A percentile compares a stretch with the other conserved stretches of the same genome.
These are phyloP conservation scores for Penicillium lividum DNA, from an alignment of 495 filamentous ascomycete genomes.

Conservation along the genomic window DNA sequence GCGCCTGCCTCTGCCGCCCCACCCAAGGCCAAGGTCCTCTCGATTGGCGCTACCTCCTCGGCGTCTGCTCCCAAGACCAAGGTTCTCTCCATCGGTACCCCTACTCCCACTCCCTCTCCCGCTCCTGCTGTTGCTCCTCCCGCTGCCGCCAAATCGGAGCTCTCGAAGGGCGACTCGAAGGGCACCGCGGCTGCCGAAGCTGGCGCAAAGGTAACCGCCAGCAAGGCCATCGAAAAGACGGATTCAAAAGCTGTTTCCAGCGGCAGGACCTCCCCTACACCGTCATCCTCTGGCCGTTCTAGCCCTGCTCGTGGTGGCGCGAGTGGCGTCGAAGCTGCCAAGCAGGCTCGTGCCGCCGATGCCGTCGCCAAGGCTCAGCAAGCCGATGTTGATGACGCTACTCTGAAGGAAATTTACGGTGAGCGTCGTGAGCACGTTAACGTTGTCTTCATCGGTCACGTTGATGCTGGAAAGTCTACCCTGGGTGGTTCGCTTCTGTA, in stretches of 20 bases:
- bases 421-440: constrained; percentile 90
- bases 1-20: constrained; percentile 30
- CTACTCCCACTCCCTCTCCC: constrained; percentile 46
- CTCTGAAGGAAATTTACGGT: constrained; percentile 92
- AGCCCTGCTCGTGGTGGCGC: constrained; percentile 52
- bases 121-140: constrained; percentile 51
- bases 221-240: constrained; percentile 79
- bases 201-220: constrained; percentile 71
- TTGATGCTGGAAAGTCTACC: constrained; percentile 96
- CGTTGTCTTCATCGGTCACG: constrained; percentile 97
- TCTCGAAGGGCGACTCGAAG: constrained; percentile 52
- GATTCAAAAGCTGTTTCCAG: constrained; percentile 60
- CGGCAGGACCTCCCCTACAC: constrained; percentile 73
- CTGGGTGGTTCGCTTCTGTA: constrained; percentile 91
- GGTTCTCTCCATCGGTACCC: constrained; percentile 63
- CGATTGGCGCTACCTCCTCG: constrained; percentile 40
- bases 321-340: constrained; percentile 39
- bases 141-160: constrained; percentile 54
- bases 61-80: constrained; percentile 65
- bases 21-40: constrained; percentile 38
- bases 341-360: constrained; percentile 69
- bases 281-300: constrained; percentile 63
- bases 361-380: constrained; percentile 84
- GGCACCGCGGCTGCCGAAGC: constrained; percentile 49
- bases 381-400: constrained; percentile 87